Base-by-base conservation (phyloP, 768 basidiomycete species). In the Mycena leptocephala region DNA sequence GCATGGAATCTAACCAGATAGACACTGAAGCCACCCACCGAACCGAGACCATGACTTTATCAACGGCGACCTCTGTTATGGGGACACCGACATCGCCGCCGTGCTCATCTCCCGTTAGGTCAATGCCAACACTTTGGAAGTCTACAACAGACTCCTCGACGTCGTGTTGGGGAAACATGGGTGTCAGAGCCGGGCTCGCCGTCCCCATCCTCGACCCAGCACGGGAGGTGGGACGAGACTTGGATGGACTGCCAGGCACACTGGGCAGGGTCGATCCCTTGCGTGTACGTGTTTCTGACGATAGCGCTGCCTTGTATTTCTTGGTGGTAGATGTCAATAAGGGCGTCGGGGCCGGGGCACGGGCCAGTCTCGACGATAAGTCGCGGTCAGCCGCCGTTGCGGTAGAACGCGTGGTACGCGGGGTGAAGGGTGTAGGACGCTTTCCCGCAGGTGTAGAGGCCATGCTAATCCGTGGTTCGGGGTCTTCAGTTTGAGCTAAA, bases 11-110 rank as follows among this genome's bases (percentile, higher is more conserved):
- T 10, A 28, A 24, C 2, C 22, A 46, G 56, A 7, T 30, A 35
- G 63, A 74, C 26, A 51, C 56, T 77, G 5, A 72, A 37, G 62
- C 51, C n/a, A 73, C 82, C 63, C 76, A 95, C 95, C 95, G 89
- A 78, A 97, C 89, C 30, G 95, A 96, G 26, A 96, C 95, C 83
- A 96, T 92, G 56, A 96, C 96, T 82, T 96, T 96, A 83, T 96
- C 95, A 68, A 95, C 91, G 65, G 90, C 92, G n/a, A 93, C 93
- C 74, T 93, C 90, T 64, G 92, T 89, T 18, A 82, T 82, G 1
- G 84, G 82, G 1, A 82, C 81, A n/a, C 83, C 84, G 20, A 76
- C 51, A 13, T 76, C 77, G 7, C 74, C 71, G 26, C 70, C 66
- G 16, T 72, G 63, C 37, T 76, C 70, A n/a, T 78, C 77, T 0